Conservation (phyloP, 1,284 basidiomycete species). For the Apiotrichum mycotoxinovorans region DNA sequence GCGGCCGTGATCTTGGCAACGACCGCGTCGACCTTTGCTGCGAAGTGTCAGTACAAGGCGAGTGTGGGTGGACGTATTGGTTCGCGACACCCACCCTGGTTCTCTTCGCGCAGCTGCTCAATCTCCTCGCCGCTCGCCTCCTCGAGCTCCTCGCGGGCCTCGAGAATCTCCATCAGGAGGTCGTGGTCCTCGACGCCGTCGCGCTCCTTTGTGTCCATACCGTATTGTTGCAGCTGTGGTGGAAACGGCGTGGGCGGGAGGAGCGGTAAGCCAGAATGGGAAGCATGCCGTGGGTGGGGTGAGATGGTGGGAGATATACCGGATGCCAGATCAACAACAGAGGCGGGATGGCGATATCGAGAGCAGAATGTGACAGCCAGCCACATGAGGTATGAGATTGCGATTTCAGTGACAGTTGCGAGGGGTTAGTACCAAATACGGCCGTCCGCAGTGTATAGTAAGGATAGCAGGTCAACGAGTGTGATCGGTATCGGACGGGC, state of each 20-base stretch:
- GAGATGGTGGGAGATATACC: neutral
- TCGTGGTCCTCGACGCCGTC: slow-evolving; percentile 70
- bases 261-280: neutral
- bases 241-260: neutral
- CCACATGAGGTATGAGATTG: neutral
- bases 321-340: no score
- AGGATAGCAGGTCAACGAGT: neutral
- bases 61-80: no score
- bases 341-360: no score
- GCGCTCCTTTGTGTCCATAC: slow-evolving; percentile 62
- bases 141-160: slow-evolving; percentile 74
- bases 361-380: no score
- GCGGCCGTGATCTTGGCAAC: slow-evolving; percentile 46
- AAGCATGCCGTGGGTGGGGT: neutral
- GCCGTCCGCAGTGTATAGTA: neutral
- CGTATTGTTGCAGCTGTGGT: slow-evolving; percentile 58
- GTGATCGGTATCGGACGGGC: no score
- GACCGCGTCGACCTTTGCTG: slow-evolving; percentile 59
- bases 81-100: slow-evolving; percentile 59
- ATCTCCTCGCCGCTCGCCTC: slow-evolving; percentile 59
- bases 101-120: slow-evolving; percentile 56
- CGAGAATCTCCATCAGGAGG: slow-evolving; percentile 75
- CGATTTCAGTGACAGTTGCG: no score
- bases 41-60: slow-evolving; percentile 2
- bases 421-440: neutral